Evolutionary conservation across 768 basidiomycete species (phyloP), one percentile per base, ranked within the genome.

Genomic region (Arthromyces matolae): DNA sequence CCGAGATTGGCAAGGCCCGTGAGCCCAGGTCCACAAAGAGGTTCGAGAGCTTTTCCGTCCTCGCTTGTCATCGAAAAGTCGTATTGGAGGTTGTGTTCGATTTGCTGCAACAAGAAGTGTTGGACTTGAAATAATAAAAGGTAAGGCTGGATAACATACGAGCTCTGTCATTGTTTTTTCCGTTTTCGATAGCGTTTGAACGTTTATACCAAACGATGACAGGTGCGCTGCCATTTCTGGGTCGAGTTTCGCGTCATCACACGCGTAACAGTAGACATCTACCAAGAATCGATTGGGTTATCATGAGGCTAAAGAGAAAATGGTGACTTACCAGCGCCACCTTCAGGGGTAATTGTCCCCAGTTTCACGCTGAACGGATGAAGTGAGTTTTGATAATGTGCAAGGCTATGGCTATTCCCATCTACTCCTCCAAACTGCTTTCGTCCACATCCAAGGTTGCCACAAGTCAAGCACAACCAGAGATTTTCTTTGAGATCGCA

Each of bases 161-260:
- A 99, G 74, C 61, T 99, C 95, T 0, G 94, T 96, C 84, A 96
- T 90, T 47, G 83, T 91, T 70, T 96, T 97, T 64, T 96, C 93
- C 0, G 94, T 97, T 70, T 98, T 98, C 5, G 69, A 84, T 60
- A 89, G 84, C 0, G 76, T 78, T 29, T 78, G 74, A 1, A 97
- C 81, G 51, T 92, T 86, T 64, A 99, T 95, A 0, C 92, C 93
- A 51, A 97, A 96, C 19, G 76, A 76, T 0, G 79, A 65, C 3
- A 98, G 76, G 67, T 98, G 95, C 0, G 60, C 50, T 0, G 81
- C 72, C 8, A 98, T 65, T 6, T 86, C 80, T 0, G 86, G 89
- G 60, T 96, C 92, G 4, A 84, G 60, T 57, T 78, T 84, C 1
- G 88, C 75, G 54, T 97, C 94, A 55, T 95, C 78, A 63, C 95